Evolutionary conservation across 73 alveolate species (phyloP).

Genomic region (Stentor roeselii): DNA sequence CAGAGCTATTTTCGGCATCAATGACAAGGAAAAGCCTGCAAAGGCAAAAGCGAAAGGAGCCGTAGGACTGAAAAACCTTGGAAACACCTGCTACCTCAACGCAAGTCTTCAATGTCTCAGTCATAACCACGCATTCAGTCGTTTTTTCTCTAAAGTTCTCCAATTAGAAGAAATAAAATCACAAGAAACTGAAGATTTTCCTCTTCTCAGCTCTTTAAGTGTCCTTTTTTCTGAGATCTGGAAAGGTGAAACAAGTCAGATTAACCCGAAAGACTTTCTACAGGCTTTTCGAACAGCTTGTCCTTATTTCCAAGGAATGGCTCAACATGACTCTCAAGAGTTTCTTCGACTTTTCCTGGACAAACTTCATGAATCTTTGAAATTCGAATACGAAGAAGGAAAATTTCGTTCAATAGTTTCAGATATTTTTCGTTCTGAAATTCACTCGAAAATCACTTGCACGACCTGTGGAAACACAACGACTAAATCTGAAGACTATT

Average conservation of each 20-base stretch:
- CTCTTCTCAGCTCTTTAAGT: background rate
- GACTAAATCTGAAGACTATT: background rate
- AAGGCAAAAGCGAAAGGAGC: background rate
- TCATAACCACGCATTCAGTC: background rate
- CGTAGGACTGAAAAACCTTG: constrained; percentile 32
- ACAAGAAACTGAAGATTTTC: background rate
- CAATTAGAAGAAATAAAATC: background rate
- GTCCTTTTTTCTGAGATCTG: background rate
- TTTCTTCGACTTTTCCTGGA: constrained; percentile 56
- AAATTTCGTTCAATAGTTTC: background rate
- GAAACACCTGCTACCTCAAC: constrained; percentile 30
- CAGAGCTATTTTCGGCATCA: background rate
- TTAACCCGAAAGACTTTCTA: background rate
- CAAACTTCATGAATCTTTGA: constrained; percentile 56
- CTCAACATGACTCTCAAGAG: constrained; percentile 61
- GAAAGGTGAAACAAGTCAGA: background rate
- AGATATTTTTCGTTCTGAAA: background rate
- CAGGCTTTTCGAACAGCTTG: background rate
- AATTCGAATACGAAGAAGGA: background rate
- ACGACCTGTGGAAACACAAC: background rate
- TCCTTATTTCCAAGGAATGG: constrained; percentile 47
- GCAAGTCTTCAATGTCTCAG: constrained; percentile 25
- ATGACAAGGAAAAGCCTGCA: background rate
- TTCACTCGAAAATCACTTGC: background rate
- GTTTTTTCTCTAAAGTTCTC: background rate